These are phyloP conservation scores for Paecilomyces niveus DNA, from an alignment of 2,329 filamentous ascomycete genomes.

Conservation along the genomic window DNA sequence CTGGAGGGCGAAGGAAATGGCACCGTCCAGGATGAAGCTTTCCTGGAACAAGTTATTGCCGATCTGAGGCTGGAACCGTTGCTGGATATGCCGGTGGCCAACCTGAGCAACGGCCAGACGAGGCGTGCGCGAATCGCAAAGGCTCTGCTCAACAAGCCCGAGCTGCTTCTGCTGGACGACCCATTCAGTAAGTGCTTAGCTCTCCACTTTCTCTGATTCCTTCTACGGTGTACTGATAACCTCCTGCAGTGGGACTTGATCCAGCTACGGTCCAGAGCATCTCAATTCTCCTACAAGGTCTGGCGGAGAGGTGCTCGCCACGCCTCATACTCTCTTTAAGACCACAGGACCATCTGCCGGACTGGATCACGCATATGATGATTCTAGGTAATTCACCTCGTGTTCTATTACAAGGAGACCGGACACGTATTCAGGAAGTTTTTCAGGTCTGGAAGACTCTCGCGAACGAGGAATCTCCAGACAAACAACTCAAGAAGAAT, in stretches of 20 bases:
- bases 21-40: constrained; percentile 40
- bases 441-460: constrained; percentile 23
- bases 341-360: constrained; percentile 78
- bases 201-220: constrained; percentile 3
- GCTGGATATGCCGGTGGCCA: constrained; percentile 74
- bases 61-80: constrained; percentile 65
- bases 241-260: constrained; percentile 70
- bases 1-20: constrained; percentile 48
- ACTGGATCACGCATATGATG: constrained; percentile 82
- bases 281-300: constrained; percentile 60
- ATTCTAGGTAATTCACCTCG: constrained; percentile 62
- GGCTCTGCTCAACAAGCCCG: constrained; percentile 69
- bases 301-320: constrained; percentile 62
- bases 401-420: constrained; percentile 59
- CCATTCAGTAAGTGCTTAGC: constrained; percentile 63
- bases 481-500: constrained; percentile 3
- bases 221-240: constrained; percentile 8
- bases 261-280: constrained; percentile 69
- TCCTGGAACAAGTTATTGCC: constrained; percentile 56
- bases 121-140: constrained; percentile 81
- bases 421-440: constrained; percentile 50
- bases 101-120: constrained; percentile 90
- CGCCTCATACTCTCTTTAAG: constrained; percentile 70
- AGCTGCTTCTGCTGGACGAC: constrained; percentile 80
- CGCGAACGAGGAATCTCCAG: constrained; percentile 1